Conservation (phyloP, 768 basidiomycete species). For the Saitozyma sp. region DNA sequence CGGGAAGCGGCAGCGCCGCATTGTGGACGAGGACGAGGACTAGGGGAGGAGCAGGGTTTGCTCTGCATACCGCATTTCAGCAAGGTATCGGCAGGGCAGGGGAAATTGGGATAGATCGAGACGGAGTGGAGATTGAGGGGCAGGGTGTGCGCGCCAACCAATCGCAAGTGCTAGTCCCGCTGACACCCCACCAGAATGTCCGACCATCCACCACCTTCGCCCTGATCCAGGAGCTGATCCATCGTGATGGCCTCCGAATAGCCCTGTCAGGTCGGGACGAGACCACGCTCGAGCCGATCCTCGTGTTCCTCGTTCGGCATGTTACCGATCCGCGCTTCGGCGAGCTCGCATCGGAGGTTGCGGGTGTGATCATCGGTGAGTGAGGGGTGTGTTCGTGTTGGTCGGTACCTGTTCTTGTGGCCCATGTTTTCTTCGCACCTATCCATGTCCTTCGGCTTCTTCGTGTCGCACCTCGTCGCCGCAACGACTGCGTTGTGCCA, state of each 20-base stretch:
- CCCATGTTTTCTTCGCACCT: too few species aligned
- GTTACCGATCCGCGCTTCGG: conserved; percentile 89
- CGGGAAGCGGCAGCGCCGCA: too few species aligned
- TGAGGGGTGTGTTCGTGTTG: background rate
- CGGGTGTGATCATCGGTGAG: conserved; percentile 79
- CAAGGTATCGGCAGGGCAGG: too few species aligned
- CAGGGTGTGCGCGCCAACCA: background rate
- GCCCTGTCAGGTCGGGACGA: conserved; percentile 91
- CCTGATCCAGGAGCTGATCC: conserved; percentile 85
- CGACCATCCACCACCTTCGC: conserved; percentile 84
- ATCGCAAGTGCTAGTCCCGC: background rate
- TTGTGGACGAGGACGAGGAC: too few species aligned
- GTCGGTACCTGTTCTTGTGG: too few species aligned
- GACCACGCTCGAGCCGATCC: conserved; percentile 83
- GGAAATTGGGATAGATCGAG: too few species aligned
- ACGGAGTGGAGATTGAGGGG: too few species aligned
- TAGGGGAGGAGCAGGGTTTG: too few species aligned
- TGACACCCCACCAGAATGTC: conserved; percentile 61
- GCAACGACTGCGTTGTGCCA: too few species aligned
- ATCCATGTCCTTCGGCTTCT: too few species aligned
- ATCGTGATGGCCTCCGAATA: conserved; percentile 80
- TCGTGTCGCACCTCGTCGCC: too few species aligned
- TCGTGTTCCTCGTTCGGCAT: conserved; percentile 81
- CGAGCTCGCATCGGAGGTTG: conserved; percentile 78
- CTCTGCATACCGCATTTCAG: too few species aligned